Evolutionary conservation across 768 basidiomycete genomes (phyloP).

Genomic region (Hirschioporus abietinus): DNA sequence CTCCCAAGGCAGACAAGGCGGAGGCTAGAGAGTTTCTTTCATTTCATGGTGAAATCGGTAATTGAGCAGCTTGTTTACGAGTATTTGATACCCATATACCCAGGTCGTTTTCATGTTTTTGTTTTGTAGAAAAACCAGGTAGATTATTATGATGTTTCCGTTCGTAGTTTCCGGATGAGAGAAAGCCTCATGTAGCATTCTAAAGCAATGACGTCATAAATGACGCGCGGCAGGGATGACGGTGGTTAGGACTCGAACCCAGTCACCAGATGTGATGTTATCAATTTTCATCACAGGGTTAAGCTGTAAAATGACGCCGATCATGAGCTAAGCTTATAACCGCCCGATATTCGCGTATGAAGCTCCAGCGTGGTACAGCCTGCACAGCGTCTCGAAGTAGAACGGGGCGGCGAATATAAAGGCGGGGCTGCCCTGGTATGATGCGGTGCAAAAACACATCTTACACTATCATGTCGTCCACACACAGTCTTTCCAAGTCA

Average conservation of each 20-base stretch:
- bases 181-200: too few relatives aligned
- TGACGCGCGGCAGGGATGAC: not conserved
- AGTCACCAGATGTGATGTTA: too few relatives aligned
- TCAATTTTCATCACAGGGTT: too few relatives aligned
- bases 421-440: not conserved
- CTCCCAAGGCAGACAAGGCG: slow-evolving; percentile 1
- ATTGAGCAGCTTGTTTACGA: not conserved
- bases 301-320: not conserved
- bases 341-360: too few relatives aligned
- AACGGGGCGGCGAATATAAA: not conserved
- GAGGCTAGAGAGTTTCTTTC: not conserved
- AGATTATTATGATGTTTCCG: too few relatives aligned
- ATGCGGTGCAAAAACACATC: not conserved
- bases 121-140: too few relatives aligned
- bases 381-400: not conserved
- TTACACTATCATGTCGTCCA: not conserved
- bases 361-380: too few relatives aligned
- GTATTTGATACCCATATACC: not conserved
- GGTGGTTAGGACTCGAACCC: too few relatives aligned
- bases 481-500: not conserved
- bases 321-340: not conserved
- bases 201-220: not conserved
- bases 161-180: too few relatives aligned
- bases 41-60: not conserved
- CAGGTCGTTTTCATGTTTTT: too few relatives aligned